Evolutionary conservation across 2,329 filamentous ascomycete species (phyloP).

Genomic region (Clonostachys rhizophaga): DNA sequence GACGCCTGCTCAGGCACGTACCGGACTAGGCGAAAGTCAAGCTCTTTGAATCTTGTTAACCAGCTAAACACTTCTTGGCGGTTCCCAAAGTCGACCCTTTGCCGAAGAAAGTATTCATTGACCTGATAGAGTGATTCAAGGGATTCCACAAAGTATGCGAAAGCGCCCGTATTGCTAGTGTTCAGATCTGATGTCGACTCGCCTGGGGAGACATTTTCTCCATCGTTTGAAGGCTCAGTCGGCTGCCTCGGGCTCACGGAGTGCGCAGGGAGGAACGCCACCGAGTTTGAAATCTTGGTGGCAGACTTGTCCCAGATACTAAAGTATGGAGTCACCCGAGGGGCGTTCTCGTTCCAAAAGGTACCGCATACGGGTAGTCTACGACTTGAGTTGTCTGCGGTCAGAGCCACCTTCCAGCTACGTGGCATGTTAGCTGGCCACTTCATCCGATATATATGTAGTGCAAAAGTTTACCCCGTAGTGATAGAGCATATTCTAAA

Average conservation of each 20-base stretch:
- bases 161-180: slow-evolving; percentile 33
- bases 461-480: slow-evolving; percentile 7
- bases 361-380: slow-evolving; percentile 28
- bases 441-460: neutral
- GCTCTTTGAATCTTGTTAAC: slow-evolving; percentile 40
- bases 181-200: slow-evolving; percentile 8
- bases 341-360: slow-evolving; percentile 30
- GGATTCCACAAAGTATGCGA: slow-evolving; percentile 40
- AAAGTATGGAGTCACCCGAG: slow-evolving; percentile 33
- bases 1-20: slow-evolving; percentile 5
- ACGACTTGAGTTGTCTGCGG: slow-evolving; percentile 19
- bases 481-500: slow-evolving; percentile 13
- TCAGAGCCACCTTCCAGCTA: slow-evolving; percentile 25
- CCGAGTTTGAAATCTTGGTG: slow-evolving; percentile 28
- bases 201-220: neutral
- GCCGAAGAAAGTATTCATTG: slow-evolving; percentile 37
- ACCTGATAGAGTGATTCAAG: slow-evolving; percentile 38
- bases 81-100: slow-evolving; percentile 29
- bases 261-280: slow-evolving; percentile 27
- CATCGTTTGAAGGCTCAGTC: too few species aligned
- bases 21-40: slow-evolving; percentile 38
- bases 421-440: neutral
- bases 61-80: slow-evolving; percentile 31
- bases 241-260: slow-evolving; percentile 14
- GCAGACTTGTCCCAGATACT: slow-evolving; percentile 36